Evolutionary conservation across 2,329 filamentous ascomycete species (phyloP).

Genomic region (Coniochaeta sp.): DNA sequence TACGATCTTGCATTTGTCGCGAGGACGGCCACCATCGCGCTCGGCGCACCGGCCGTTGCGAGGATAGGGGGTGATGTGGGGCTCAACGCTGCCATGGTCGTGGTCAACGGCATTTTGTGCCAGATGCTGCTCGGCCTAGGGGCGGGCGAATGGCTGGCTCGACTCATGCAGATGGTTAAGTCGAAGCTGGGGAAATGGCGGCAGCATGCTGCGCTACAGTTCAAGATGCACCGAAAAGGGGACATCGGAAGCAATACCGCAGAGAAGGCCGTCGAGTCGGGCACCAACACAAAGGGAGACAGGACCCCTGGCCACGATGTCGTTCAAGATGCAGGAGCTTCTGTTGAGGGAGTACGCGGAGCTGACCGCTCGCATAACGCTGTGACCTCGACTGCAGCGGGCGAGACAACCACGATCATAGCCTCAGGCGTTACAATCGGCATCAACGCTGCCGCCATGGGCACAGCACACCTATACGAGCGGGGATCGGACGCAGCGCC

Average conservation of each 20-base stretch:
- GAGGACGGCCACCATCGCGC: conserved; percentile 41
- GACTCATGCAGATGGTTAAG: not conserved
- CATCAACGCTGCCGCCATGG: conserved; percentile 54
- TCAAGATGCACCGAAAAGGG: not conserved
- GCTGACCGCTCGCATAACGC: not conserved
- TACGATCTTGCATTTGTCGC: conserved; percentile 39
- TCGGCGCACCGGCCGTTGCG: conserved; percentile 38
- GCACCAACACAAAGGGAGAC: not conserved
- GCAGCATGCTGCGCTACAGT: not conserved
- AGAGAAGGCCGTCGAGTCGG: not conserved
- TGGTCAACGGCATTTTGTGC: conserved; percentile 39
- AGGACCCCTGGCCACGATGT: not conserved
- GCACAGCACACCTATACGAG: conserved; percentile 50
- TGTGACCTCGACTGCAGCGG: not conserved
- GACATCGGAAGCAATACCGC: not conserved
- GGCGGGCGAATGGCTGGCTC: conserved; percentile 14
- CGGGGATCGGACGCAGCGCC: conserved; percentile 43
- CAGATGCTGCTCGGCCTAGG: conserved; percentile 26
- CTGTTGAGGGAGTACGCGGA: not conserved
- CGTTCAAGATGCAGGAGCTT: not conserved
- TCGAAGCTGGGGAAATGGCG: not conserved
- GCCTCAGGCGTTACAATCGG: conserved; percentile 46
- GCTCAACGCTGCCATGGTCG: conserved; percentile 42
- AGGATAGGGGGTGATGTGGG: conserved; percentile 36
- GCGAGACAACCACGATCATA: conserved; percentile 21